These are phyloP conservation scores for Fraxinus excelsior DNA, from an alignment of 257 asterid genomes.

Conservation along the genomic window DNA sequence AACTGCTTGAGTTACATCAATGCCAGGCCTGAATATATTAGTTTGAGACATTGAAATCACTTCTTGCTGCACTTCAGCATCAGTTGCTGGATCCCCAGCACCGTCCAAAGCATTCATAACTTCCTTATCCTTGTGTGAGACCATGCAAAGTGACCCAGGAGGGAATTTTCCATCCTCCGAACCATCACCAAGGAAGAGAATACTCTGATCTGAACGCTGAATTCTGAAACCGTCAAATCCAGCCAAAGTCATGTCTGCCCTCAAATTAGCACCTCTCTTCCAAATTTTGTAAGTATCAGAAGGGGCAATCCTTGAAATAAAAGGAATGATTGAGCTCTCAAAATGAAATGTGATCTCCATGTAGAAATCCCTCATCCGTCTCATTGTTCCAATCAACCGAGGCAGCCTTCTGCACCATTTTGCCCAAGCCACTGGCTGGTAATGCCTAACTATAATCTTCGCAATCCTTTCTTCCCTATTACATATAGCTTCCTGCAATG, in stretches of 20 bases:
- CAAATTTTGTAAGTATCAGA: conserved; percentile 95
- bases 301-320: conserved; percentile 95
- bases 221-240: conserved; percentile 94
- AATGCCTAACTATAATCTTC: conserved; percentile 80
- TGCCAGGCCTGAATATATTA: conserved; percentile 92
- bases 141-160: conserved; percentile 83
- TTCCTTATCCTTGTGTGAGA: conserved; percentile 89
- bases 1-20: conserved; percentile 91
- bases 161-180: conserved; percentile 86
- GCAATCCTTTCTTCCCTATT: conserved; percentile 85
- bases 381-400: conserved; percentile 78
- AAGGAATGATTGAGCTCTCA: conserved; percentile 97
- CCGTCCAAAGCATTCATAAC: conserved; percentile 95
- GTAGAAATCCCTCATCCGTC: conserved; percentile 94
- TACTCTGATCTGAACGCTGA: conserved; percentile 92
- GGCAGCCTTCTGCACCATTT: conserved; percentile 99
- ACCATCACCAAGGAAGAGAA: conserved; percentile 96
- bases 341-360: conserved; percentile 97
- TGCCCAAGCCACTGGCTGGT: conserved; percentile 97
- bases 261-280: conserved; percentile 91
- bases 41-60: conserved; percentile 94
- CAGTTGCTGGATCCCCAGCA: conserved; percentile 87
- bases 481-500: conserved; percentile 94
- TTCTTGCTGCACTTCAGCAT: conserved; percentile 82
- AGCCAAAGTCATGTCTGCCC: conserved; percentile 98